Evolutionary conservation across 805 yeast genomes (phyloP).

Genomic region (Sugiyamaella americana): DNA sequence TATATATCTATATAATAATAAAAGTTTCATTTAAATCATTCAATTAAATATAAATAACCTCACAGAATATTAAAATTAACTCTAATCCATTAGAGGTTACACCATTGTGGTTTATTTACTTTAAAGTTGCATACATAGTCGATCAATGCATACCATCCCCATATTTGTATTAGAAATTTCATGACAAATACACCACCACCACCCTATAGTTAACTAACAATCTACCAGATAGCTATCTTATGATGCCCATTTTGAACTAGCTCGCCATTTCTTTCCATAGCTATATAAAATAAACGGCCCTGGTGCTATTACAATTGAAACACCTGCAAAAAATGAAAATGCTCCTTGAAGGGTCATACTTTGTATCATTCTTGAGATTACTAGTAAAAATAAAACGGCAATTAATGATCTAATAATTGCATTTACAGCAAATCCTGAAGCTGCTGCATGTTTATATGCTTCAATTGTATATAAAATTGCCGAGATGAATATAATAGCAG

Average conservation of each 20-base stretch:
- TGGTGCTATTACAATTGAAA: conserved; percentile 7
- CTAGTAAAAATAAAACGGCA: conserved; percentile 4
- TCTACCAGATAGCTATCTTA: too few species aligned
- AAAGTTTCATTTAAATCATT: too few species aligned
- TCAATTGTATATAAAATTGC: conserved; percentile 9
- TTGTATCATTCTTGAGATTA: conserved; percentile 6
- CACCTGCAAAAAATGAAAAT: conserved; percentile 11
- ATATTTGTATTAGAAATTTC: background rate
- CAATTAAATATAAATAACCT: too few species aligned
- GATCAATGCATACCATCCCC: background rate
- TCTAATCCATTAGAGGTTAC: too few species aligned
- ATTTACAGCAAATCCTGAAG: conserved; percentile 8
- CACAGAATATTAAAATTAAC: too few species aligned
- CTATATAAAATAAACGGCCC: conserved; percentile 9
- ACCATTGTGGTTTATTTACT: too few species aligned
- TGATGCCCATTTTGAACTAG: conserved; percentile 6
- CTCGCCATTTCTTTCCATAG: conserved; percentile 7
- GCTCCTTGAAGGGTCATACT: conserved; percentile 12
- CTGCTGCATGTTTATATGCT: conserved; percentile 3
- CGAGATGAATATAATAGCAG: conserved; percentile 8
- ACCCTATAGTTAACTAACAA: background rate
- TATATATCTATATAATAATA: too few species aligned
- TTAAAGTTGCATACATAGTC: background rate
- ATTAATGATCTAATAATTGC: conserved; percentile 4
- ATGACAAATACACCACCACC: background rate